Conservation (phyloP, 1,139 yeast species). For the Oligophagozyma castellii region DNA sequence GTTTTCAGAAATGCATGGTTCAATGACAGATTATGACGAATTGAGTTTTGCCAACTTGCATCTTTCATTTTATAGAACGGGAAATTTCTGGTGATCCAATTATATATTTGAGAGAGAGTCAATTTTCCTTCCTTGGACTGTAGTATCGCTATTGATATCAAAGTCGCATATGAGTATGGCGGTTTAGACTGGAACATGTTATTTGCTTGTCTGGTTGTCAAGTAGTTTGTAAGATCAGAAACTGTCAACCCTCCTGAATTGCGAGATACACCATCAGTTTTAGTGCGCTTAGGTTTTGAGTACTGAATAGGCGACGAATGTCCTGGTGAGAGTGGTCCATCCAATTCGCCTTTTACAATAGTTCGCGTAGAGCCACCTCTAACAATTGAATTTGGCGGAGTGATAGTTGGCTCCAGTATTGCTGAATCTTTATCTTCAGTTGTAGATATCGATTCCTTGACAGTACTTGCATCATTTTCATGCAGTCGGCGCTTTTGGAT, state of each 20-base stretch:
- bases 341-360: not conserved
- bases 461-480: too few relatives aligned
- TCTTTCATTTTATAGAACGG: conserved; percentile 73
- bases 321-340: conserved; percentile 32
- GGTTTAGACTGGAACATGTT: conserved; percentile 43
- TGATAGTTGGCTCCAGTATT: too few relatives aligned
- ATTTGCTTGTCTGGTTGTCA: conserved; percentile 13
- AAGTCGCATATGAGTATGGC: conserved; percentile 85
- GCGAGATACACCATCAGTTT: conserved; percentile 8
- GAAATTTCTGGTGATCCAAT: conserved; percentile 85
- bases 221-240: conserved; percentile 13
- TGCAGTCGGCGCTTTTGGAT: too few relatives aligned
- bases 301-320: conserved; percentile 31
- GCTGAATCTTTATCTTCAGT: too few relatives aligned
- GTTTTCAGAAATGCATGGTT: conserved; percentile 85
- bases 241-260: conserved; percentile 13
- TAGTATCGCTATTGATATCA: conserved; percentile 87
- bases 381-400: not conserved
- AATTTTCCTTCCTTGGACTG: conserved; percentile 69
- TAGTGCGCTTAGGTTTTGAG: conserved; percentile 12
- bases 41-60: conserved; percentile 90
- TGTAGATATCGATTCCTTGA: too few relatives aligned
- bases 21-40: conserved; percentile 71
- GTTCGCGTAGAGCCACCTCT: not conserved
- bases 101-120: conserved; percentile 81